phyloP scores from a whole-genome alignment of 2,329 filamentous ascomycete species.

The Penicillium freii region DNA sequence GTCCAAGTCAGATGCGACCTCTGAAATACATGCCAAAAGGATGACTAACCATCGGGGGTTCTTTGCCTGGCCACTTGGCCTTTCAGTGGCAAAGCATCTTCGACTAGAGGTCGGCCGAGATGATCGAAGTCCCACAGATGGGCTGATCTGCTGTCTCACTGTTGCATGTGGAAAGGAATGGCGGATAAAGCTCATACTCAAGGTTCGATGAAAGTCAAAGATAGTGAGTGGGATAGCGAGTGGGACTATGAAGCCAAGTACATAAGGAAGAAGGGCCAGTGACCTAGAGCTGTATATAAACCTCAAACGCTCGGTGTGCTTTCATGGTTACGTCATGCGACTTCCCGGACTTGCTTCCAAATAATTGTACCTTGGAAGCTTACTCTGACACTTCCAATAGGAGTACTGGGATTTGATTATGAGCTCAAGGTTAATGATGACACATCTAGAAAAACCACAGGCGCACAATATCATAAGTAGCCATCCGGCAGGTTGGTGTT shows the following conservation, averaged over 20 bases:
- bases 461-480: neutral
- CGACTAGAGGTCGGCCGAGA: neutral
- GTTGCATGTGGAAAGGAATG: neutral
- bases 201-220: too few species aligned
- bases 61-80: neutral
- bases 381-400: neutral
- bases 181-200: neutral
- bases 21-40: neutral
- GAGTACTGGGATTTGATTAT: neutral
- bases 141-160: neutral
- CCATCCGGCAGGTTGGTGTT: neutral
- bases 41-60: neutral
- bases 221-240: too few species aligned
- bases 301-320: neutral
- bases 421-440: neutral
- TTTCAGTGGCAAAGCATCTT: neutral
- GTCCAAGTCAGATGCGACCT: neutral
- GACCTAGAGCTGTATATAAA: neutral
- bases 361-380: neutral
- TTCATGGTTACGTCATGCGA: slow-evolving; percentile 3
- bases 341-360: neutral
- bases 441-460: neutral
- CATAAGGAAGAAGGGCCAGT: neutral
- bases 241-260: neutral
- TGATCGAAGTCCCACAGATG: neutral